A percentile compares a stretch with the other conserved stretches of the same genome.
Evolutionary conservation across 2,329 filamentous ascomycete species (phyloP).

Genomic region (Chaetomiaceae sp.): DNA sequence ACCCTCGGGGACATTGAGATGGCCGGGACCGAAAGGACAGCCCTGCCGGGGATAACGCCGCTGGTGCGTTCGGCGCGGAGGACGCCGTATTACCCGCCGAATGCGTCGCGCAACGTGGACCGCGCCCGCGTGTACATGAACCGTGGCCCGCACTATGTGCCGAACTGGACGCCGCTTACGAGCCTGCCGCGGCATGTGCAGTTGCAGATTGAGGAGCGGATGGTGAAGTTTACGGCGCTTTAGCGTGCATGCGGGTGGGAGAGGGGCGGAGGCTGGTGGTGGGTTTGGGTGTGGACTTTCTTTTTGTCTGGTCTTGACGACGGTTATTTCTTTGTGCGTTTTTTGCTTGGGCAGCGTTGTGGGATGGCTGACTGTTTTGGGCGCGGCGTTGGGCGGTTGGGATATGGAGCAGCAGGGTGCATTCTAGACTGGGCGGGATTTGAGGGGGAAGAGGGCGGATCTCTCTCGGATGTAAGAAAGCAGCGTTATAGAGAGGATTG

Average conservation of each 20-base stretch:
- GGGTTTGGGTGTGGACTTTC: not conserved
- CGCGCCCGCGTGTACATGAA: slow-evolving; percentile 22
- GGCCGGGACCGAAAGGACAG: not conserved
- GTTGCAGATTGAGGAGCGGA: slow-evolving; percentile 20
- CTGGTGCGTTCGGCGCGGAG: slow-evolving; percentile 12
- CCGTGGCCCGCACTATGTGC: slow-evolving; percentile 21
- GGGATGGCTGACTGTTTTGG: not conserved
- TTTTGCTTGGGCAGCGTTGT: no score
- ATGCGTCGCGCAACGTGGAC: slow-evolving; percentile 20
- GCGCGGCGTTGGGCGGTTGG: not conserved
- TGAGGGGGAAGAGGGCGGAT: no score
- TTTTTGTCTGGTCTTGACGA: no score
- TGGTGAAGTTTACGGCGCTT: slow-evolving; percentile 17
- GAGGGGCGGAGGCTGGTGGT: no score
- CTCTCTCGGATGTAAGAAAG: no score
- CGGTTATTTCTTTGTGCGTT: not conserved
- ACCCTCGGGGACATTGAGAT: not conserved
- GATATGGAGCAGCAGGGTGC: not conserved
- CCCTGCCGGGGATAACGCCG: no score
- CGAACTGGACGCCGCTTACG: slow-evolving; percentile 25
- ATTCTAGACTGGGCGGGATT: no score
- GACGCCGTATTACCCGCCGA: slow-evolving; percentile 26
- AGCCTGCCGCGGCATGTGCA: slow-evolving; percentile 22
- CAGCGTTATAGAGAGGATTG: no score
- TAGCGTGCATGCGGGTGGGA: no score